Conservation (phyloP, 1,139 yeast species). For the Taphrina flavorubra region DNA sequence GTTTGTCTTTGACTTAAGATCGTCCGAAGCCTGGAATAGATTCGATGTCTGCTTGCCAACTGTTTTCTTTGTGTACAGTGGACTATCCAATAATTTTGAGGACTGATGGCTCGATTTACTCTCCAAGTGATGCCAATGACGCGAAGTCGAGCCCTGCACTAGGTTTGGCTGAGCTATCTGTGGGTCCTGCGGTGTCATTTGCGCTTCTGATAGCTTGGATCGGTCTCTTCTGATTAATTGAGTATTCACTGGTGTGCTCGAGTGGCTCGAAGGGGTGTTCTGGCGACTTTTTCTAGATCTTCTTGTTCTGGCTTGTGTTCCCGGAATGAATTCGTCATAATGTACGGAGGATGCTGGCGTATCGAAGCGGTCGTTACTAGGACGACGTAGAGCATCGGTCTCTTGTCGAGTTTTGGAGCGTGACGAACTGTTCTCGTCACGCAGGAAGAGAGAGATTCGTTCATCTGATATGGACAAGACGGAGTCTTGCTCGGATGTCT, state of each 20-base stretch:
- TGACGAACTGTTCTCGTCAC: conserved; percentile 57
- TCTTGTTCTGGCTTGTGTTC: conserved; percentile 22
- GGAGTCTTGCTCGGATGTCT: conserved; percentile 64
- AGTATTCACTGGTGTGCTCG: conserved; percentile 10
- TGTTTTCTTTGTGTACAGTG: conserved; percentile 5
- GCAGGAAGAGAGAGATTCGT: conserved; percentile 65
- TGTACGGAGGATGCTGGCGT: conserved; percentile 31
- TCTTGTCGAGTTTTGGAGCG: conserved; percentile 16
- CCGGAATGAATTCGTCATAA: conserved; percentile 37
- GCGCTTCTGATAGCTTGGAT: conserved; percentile 5
- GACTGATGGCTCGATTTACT: not conserved
- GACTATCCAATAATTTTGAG: not conserved
- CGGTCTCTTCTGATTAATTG: not conserved
- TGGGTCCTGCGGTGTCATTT: not conserved
- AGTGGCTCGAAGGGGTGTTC: conserved; percentile 1
- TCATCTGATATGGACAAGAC: conserved; percentile 69
- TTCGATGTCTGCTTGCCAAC: not conserved
- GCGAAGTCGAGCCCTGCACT: not conserved
- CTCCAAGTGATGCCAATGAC: conserved; percentile 3
- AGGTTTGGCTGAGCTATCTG: not conserved
- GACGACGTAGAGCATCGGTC: conserved; percentile 25
- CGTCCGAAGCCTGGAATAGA: conserved; percentile 15
- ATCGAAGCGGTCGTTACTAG: conserved; percentile 31
- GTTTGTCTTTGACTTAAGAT: conserved; percentile 20
- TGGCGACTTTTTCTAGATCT: conserved; percentile 6